Percentiles rank a stretch among this genome's conserved stretches.
Conservation (phyloP, 805 yeast genomes). For the Saturnispora halmiae region DNA sequence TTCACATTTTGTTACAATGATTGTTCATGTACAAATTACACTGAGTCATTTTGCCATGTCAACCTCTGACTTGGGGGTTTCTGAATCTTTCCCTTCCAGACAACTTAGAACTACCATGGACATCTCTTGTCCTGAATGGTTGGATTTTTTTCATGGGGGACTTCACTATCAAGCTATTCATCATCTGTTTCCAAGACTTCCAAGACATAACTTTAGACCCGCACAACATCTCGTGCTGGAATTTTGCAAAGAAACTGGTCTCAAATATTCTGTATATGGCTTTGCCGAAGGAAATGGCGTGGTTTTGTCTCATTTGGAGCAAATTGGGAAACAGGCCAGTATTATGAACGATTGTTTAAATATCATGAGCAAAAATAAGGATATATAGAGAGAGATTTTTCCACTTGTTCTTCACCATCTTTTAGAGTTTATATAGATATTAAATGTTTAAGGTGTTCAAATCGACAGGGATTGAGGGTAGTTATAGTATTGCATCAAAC, state of each 20-base stretch:
- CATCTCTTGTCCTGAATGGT: constrained; percentile 88
- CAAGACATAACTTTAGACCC: constrained; percentile 74
- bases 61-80: constrained; percentile 72
- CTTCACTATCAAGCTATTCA: constrained; percentile 87
- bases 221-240: constrained; percentile 65
- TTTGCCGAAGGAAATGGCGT: constrained; percentile 68
- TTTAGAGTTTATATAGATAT: background rate
- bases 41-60: constrained; percentile 91
- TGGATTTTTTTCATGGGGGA: constrained; percentile 87
- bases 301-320: constrained; percentile 60
- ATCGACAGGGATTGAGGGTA: constrained; percentile 52
- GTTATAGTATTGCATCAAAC: constrained; percentile 59
- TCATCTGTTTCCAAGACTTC: constrained; percentile 81
- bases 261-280: constrained; percentile 76
- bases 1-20: constrained; percentile 75
- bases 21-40: constrained; percentile 90
- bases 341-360: constrained; percentile 67
- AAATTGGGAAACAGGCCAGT: constrained; percentile 69
- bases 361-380: constrained; percentile 31
- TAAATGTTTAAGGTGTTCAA: constrained; percentile 46
- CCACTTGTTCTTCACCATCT: background rate
- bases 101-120: constrained; percentile 92
- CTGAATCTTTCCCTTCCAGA: constrained; percentile 70
- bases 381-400: background rate
- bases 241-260: constrained; percentile 69